Conservation (phyloP, 2,329 filamentous ascomycete genomes). For the Pyrenochaeta sp. region DNA sequence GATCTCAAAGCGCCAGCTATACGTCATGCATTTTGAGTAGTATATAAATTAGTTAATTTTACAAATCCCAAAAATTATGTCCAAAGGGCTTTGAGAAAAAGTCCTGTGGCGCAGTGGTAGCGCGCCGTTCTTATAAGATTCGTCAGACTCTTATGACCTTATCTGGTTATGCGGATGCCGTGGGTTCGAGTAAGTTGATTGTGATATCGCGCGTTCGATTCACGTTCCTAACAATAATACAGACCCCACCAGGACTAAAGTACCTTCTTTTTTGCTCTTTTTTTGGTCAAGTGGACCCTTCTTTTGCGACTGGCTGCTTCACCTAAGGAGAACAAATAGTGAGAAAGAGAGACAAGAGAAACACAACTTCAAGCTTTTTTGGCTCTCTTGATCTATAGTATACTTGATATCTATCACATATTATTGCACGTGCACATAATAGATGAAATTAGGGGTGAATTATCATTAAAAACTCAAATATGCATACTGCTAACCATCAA, state of each 20-base stretch:
- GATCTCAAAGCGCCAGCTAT: not conserved
- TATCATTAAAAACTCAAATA: too few relatives aligned
- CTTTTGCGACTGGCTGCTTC: too few relatives aligned
- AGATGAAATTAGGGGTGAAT: too few relatives aligned
- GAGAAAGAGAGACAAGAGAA: not conserved
- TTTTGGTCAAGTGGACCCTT: too few relatives aligned
- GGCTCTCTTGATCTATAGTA: too few relatives aligned
- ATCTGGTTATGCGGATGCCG: slow-evolving; percentile 55
- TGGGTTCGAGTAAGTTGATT: slow-evolving; percentile 46
- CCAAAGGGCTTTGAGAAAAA: slow-evolving; percentile 24
- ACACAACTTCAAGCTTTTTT: too few relatives aligned
- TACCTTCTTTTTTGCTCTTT: slow-evolving; percentile 14
- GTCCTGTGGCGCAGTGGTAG: slow-evolving; percentile 58
- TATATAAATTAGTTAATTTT: slow-evolving; percentile 7
- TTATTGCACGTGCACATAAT: too few relatives aligned
- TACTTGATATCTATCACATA: too few relatives aligned
- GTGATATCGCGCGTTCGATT: not conserved
- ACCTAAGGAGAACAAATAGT: too few relatives aligned
- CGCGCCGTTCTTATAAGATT: slow-evolving; percentile 58
- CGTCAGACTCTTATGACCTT: slow-evolving; percentile 46
- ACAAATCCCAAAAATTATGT: slow-evolving; percentile 20
- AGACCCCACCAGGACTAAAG: slow-evolving; percentile 37
- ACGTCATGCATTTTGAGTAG: not conserved
- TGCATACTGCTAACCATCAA: too few relatives aligned
- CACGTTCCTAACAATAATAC: slow-evolving; percentile 4